Evolutionary conservation across 768 basidiomycete species (phyloP).

Genomic region (Mycena indigotica): DNA sequence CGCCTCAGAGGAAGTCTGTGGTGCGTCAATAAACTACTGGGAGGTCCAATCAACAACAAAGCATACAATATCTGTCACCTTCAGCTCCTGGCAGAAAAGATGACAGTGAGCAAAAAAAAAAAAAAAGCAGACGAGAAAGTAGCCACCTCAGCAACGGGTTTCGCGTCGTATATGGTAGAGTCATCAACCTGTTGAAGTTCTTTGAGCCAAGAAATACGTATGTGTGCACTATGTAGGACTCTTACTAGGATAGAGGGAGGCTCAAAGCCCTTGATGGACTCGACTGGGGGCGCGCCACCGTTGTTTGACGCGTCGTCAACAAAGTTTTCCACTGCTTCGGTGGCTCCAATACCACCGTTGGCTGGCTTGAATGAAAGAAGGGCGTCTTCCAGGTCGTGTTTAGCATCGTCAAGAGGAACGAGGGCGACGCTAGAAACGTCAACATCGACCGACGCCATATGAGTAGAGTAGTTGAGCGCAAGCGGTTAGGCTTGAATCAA

Average conservation of each 20-base stretch:
- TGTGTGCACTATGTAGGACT: neutral
- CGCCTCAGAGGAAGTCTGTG: neutral
- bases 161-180: neutral
- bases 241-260: neutral
- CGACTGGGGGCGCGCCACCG: neutral
- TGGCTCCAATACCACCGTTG: neutral
- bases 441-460: neutral
- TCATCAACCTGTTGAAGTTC: neutral
- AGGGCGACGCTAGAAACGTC: neutral
- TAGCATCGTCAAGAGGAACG: neutral
- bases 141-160: neutral
- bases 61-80: neutral
- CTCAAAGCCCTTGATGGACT: neutral
- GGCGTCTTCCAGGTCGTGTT: neutral
- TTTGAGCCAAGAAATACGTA: neutral
- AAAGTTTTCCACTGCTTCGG: neutral
- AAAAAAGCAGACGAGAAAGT: slow-evolving; percentile 2
- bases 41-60: too few species aligned
- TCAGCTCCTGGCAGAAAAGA: neutral
- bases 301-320: slow-evolving; percentile 1
- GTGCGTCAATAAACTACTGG: neutral
- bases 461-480: neutral
- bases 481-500: slow-evolving; percentile 1
- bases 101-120: neutral
- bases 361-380: neutral